These are phyloP conservation scores for Aspergillus biplanus DNA, from an alignment of 495 filamentous ascomycete species.

Conservation along the genomic window DNA sequence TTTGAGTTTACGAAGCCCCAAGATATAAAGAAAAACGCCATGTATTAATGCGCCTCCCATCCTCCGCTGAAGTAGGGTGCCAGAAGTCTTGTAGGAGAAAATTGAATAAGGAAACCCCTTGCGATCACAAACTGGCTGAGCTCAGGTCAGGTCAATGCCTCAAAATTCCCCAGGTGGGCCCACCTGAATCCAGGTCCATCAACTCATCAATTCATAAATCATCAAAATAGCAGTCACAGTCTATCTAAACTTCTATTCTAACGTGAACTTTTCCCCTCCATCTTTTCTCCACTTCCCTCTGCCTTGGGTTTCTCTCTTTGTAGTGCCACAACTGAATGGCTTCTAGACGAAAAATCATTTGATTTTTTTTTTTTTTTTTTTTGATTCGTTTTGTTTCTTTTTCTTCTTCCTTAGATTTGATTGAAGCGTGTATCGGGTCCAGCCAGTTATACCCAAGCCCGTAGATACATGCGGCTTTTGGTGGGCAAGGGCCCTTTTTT, in stretches of 20 bases:
- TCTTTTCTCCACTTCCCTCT: not conserved
- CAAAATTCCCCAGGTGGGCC: not conserved
- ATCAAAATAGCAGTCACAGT: not conserved
- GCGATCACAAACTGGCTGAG: too few species aligned
- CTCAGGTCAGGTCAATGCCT: too few species aligned
- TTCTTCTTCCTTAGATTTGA: constrained; percentile 3
- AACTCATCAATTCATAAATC: not conserved
- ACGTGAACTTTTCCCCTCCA: not conserved
- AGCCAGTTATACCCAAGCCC: not conserved
- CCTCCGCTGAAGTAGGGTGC: too few species aligned
- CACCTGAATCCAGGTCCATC: not conserved
- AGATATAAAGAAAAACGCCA: too few species aligned
- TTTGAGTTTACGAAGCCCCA: too few species aligned
- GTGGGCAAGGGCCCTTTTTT: not conserved
- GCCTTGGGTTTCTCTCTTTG: not conserved
- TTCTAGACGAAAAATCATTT: not conserved
- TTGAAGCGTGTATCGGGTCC: not conserved
- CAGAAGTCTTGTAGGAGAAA: too few species aligned
- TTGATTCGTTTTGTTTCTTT: not conserved
- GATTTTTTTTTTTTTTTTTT: constrained; percentile 4
- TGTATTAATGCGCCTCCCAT: too few species aligned
- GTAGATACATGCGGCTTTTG: not conserved
- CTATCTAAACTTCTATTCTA: constrained; percentile 6
- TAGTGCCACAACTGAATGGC: not conserved
- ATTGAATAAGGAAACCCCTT: too few species aligned